These are phyloP conservation scores for Trichoderma guizhouense DNA, from an alignment of 2,329 filamentous ascomycete species.

Conservation along the genomic window DNA sequence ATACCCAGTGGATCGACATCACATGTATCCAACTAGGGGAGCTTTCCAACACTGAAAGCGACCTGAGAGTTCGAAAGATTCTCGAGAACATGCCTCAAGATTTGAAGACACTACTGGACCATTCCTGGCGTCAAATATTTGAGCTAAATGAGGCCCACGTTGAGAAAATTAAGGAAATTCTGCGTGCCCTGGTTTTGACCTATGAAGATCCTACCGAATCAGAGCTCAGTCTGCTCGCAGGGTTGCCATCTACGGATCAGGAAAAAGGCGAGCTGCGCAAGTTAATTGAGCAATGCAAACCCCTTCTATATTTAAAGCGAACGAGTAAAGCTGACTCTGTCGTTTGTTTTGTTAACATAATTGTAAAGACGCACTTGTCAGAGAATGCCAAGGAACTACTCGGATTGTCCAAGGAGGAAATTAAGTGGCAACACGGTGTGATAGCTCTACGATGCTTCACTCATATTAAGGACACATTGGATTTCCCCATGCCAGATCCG, in stretches of 20 bases:
- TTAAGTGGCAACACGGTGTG: constrained; percentile 42
- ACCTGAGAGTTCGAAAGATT: constrained; percentile 37
- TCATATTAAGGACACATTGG: constrained; percentile 35
- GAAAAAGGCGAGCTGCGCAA: constrained; percentile 33
- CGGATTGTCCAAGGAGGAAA: constrained; percentile 37
- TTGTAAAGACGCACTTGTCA: constrained; percentile 39
- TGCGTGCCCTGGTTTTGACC: constrained; percentile 40
- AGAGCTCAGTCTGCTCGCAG: constrained; percentile 38
- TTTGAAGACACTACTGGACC: constrained; percentile 35
- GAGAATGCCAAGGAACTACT: constrained; percentile 35
- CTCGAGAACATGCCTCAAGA: constrained; percentile 41
- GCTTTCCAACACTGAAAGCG: constrained; percentile 35
- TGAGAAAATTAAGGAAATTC: constrained; percentile 42
- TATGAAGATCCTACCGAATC: constrained; percentile 39
- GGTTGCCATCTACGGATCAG: constrained; percentile 31
- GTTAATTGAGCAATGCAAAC: constrained; percentile 39
- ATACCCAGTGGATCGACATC: constrained; percentile 44
- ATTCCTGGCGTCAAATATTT: constrained; percentile 39
- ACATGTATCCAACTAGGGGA: constrained; percentile 41
- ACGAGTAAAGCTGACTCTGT: not conserved
- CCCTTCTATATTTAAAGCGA: constrained; percentile 29
- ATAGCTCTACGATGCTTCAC: constrained; percentile 37
- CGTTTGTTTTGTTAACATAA: constrained; percentile 26
- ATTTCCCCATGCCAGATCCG: constrained; percentile 23
- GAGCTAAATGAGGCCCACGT: constrained; percentile 29